Conservation (phyloP, 106 monocot genomes). For the Dendrobium catenatum region DNA sequence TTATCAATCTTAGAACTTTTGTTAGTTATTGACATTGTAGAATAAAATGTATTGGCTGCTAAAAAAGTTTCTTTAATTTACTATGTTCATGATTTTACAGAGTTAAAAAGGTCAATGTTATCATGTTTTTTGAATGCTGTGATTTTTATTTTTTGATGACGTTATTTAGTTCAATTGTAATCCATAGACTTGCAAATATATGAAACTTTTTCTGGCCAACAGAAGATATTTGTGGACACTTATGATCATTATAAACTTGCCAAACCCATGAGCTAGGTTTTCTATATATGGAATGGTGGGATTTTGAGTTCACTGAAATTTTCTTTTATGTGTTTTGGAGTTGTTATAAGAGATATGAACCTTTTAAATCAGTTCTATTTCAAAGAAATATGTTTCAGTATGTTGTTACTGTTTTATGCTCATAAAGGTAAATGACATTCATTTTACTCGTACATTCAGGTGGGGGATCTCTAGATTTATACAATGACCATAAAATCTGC, state of each 20-base stretch:
- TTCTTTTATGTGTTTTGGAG: background rate
- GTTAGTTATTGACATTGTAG: background rate
- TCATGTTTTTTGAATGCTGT: background rate
- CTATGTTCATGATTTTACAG: background rate
- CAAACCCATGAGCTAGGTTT: background rate
- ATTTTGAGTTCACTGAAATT: background rate
- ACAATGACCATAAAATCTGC: conserved; percentile 51
- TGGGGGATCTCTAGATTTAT: conserved; percentile 27
- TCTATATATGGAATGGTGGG: background rate
- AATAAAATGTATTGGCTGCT: background rate
- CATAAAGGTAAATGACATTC: background rate
- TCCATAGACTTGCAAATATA: background rate
- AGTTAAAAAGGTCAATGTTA: background rate
- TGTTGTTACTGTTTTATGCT: background rate
- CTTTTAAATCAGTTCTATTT: background rate
- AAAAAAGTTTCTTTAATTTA: background rate
- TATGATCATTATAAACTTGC: background rate
- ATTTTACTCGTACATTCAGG: conserved; percentile 19
- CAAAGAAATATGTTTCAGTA: background rate
- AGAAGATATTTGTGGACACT: background rate
- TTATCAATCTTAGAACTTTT: background rate
- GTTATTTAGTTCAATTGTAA: background rate
- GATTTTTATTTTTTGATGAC: background rate
- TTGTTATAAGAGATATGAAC: background rate
- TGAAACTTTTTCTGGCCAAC: background rate